A percentile compares a stretch with the other conserved stretches of the same genome.
phyloP scores from a whole-genome alignment of 2,329 filamentous ascomycete genomes.

The Pseudocercospora pini-densiflorae region DNA sequence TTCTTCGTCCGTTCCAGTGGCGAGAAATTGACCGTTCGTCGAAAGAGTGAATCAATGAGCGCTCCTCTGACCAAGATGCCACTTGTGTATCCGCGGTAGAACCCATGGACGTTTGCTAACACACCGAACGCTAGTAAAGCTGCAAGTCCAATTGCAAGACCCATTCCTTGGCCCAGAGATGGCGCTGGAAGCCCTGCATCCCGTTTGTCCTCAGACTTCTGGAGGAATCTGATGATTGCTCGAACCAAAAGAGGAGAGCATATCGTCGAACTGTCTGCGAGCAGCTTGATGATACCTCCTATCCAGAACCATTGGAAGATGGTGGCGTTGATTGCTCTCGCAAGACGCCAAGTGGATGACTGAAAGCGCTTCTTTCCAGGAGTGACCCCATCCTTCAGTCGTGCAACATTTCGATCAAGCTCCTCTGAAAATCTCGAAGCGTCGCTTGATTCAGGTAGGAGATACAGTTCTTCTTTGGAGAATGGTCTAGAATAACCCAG shows the following conservation, averaged over 20 bases:
- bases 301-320: constrained; percentile 14
- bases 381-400: not conserved
- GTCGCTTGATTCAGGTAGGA: too few relatives aligned
- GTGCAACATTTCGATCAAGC: not conserved
- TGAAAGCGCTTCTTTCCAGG: not conserved
- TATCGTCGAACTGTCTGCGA: constrained; percentile 10
- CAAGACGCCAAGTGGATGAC: constrained; percentile 8
- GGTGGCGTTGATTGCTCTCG: constrained; percentile 6
- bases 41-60: constrained; percentile 12
- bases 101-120: constrained; percentile 13
- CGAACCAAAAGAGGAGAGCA: constrained; percentile 8
- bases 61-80: constrained; percentile 9
- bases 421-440: not conserved
- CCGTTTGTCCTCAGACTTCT: not conserved
- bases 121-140: constrained; percentile 8
- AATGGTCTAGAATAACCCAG: constrained; percentile 11
- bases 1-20: too few relatives aligned
- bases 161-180: too few relatives aligned
- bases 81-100: constrained; percentile 11
- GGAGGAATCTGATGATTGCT: constrained; percentile 9
- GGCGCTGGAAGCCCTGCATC: too few relatives aligned
- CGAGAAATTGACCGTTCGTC: not conserved
- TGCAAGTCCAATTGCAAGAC: not conserved
- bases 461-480: not conserved
- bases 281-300: constrained; percentile 12